Base-by-base conservation (phyloP, 2,329 filamentous ascomycete genomes). In the Cladosporium phlei region DNA sequence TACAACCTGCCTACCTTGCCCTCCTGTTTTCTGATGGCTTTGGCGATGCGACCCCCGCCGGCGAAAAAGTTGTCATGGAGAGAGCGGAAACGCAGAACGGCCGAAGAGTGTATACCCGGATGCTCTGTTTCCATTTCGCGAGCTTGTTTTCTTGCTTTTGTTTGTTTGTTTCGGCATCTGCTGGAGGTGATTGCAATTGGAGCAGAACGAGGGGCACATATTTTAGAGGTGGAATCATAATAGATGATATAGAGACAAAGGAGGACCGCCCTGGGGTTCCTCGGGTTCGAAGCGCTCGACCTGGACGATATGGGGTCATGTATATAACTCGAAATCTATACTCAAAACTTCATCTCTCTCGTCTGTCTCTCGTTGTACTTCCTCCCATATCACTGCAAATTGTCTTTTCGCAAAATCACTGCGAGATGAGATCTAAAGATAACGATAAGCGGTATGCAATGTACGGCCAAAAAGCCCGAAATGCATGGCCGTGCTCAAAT, bases 231-330 rank as follows among this genome's bases (percentile, higher is more conserved):
- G 14, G 8, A 39, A 29, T 39, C 37, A 33, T 43, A 43, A 43
- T 43, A 43, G 39, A 43, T 27, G 29, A 24, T 38, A 33, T 25
- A 43, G 20, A 33, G 29, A 17, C 12, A 14, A 14, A 17, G 20
- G 39, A 43, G 28, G 28, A 39, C 25, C 28, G 19, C 28, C 28
- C 39, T 33, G 19, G 28, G 29, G 28, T 32, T n/a, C n/a, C n/a
- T n/a, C n/a, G n/a, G 35, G 35, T 21, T 43, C 39, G 39, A 43
- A 43, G 39, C 29, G 39, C 39, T 43, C 39, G 39, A 43, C 39
- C 39, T 43, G 11, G n/a, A 25, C 6, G 24, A 25, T 25, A 25
- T 25, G 24, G 24, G 11, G 11, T 25, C 24, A 25, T 25, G 24
- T 25, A 25, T 11, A 25, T 25, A 25, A 25, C 24, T n/a, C n/a